Conservation (phyloP, 2,329 filamentous ascomycete species). For the Calonectria pseudoreteaudii region DNA sequence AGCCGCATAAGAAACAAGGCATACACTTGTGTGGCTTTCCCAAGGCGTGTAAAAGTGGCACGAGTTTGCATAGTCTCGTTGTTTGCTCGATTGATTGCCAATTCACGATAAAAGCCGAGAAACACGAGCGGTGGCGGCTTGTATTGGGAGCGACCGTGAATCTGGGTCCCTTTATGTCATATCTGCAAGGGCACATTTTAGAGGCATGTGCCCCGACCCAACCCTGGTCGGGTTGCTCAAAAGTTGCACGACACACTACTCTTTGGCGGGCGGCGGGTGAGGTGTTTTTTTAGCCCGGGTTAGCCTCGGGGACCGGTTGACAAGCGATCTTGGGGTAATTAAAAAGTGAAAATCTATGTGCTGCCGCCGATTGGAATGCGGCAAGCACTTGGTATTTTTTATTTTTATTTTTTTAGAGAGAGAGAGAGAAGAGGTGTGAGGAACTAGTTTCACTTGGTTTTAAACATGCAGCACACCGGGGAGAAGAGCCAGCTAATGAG, state of each 20-base stretch:
- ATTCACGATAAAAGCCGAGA: not conserved
- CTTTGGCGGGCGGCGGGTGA: not conserved
- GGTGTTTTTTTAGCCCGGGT: not conserved
- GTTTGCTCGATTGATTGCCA: not conserved
- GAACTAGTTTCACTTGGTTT: not conserved
- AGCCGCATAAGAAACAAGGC: constrained; percentile 12
- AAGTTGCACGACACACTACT: not conserved
- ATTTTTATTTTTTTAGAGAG: not conserved
- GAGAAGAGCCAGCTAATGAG: not conserved
- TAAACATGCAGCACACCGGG: not conserved
- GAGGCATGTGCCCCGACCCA: not conserved
- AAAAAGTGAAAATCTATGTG: not conserved
- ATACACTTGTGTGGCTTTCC: not conserved
- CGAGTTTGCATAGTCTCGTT: not conserved
- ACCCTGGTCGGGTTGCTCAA: not conserved
- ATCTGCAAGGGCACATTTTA: constrained; percentile 9
- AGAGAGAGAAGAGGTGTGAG: not conserved
- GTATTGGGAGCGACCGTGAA: not conserved
- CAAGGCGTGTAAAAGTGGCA: not conserved
- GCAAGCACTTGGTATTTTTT: not conserved
- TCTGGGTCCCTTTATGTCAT: not conserved
- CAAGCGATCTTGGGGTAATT: not conserved
- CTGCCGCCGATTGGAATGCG: constrained; percentile 1
- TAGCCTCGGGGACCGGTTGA: not conserved
- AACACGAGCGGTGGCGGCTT: not conserved